These are phyloP conservation scores for Fusarium fujikuroi DNA, from an alignment of 2,329 filamentous ascomycete genomes.

Conservation along the genomic window DNA sequence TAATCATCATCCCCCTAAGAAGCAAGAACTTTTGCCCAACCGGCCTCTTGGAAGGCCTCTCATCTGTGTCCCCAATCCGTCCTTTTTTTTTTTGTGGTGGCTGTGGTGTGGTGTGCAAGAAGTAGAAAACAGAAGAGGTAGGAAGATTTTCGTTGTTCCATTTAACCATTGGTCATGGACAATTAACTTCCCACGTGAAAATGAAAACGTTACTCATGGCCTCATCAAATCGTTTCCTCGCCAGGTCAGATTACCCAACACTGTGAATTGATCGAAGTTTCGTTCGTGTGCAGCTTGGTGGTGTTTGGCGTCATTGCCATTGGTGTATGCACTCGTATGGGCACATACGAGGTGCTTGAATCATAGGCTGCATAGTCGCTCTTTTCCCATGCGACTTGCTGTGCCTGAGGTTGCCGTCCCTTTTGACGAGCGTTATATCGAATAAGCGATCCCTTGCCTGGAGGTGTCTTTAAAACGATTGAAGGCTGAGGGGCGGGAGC, in stretches of 20 bases:
- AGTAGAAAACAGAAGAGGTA: conserved; percentile 19
- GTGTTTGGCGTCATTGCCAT: conserved; percentile 37
- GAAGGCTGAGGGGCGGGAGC: conserved; percentile 58
- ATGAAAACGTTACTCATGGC: conserved; percentile 43
- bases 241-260: conserved; percentile 39
- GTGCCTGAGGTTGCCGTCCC: conserved; percentile 47
- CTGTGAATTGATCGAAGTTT: conserved; percentile 34
- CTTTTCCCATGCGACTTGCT: conserved; percentile 47
- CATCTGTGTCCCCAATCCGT: conserved; percentile 23
- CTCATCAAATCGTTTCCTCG: conserved; percentile 44
- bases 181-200: conserved; percentile 30
- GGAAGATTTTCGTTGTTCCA: conserved; percentile 26
- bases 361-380: conserved; percentile 49
- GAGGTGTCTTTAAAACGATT: conserved; percentile 57
- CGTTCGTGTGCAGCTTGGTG: conserved; percentile 38
- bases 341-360: conserved; percentile 51
- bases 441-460: conserved; percentile 56
- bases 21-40: conserved; percentile 41
- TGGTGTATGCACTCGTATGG: conserved; percentile 44
- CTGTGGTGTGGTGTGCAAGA: conserved; percentile 29
- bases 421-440: conserved; percentile 59
- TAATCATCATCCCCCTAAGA: conserved; percentile 29
- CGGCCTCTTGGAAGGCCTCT: conserved; percentile 13
- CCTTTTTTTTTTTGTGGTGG: conserved; percentile 37
- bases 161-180: conserved; percentile 30